Conservation (phyloP, 345 rosid species). For the Conringia planisiliqua region DNA sequence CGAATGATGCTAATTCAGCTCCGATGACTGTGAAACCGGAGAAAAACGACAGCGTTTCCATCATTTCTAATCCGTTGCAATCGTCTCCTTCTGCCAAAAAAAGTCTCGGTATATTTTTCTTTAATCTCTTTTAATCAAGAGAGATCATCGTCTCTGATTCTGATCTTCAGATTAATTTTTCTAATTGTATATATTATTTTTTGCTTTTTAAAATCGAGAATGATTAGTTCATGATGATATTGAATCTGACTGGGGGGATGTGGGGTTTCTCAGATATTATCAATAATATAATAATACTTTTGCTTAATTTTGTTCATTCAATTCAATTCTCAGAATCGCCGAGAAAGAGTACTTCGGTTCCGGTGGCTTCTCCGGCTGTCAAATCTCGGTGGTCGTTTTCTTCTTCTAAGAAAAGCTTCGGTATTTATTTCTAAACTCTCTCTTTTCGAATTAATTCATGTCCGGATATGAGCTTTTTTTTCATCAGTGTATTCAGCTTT, state of each 20-base stretch:
- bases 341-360: slow-evolving; percentile 14
- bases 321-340: slow-evolving; percentile 27
- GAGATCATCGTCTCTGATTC: background rate
- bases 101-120: slow-evolving; percentile 3
- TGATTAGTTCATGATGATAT: slow-evolving; percentile 26
- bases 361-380: slow-evolving; percentile 20
- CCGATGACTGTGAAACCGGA: background rate
- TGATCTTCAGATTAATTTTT: background rate
- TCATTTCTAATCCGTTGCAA: background rate
- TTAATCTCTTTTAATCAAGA: background rate
- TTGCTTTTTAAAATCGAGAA: background rate
- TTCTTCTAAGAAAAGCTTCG: slow-evolving; percentile 38
- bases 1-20: background rate
- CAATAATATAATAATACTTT: background rate
- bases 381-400: slow-evolving; percentile 39
- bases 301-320: background rate
- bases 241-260: slow-evolving; percentile 12
- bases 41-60: slow-evolving; percentile 5
- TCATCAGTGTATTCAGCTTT: background rate
- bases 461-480: background rate
- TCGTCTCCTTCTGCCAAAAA: slow-evolving; percentile 22
- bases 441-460: background rate
- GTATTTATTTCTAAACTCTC: slow-evolving; percentile 1
- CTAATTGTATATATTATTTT: background rate
- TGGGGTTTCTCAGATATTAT: slow-evolving; percentile 15